Evolutionary conservation across 2,329 filamentous ascomycete species (phyloP), one percentile per base, ranked within the genome.

Genomic region (Aspergillus persii): DNA sequence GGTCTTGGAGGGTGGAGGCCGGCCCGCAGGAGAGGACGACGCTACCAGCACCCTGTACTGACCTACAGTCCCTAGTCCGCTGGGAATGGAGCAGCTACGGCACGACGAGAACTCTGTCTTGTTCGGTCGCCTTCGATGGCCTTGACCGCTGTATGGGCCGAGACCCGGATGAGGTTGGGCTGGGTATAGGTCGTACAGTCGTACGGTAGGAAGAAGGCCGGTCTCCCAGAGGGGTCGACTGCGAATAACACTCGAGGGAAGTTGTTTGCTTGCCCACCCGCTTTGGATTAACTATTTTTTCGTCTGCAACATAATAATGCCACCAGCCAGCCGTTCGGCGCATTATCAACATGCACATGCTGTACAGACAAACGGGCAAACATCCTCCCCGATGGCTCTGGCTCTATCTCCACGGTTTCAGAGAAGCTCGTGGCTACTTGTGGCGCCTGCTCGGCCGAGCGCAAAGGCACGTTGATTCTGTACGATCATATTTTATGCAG

Each of bases 401-500:
- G 8, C n/a, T 27, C 18, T 47, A 3, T 55, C 53, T 55, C 53
- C 53, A 55, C 53, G 44, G 30, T 55, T 55, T 44, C 53, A 55
- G 7, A 8, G 33, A 11, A 33, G n/a, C 53, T 49, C 44, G 29
- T 27, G 53, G 53, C 47, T 31, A 26, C 44, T 29, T 26, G 53
- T 49, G 53, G 53, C 53, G 33, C 47, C 18, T 33, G 31, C 23
- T 55, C 30, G 44, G 49, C 44, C 44, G 44, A 27, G 30, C 49
- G 53, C 39, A 33, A 36, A 59, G 26, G 44, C 44, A 47, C 18
- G 44, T 27, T 55, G 49, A 59, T 55, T 51, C 49, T 59, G 53
- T 59, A 55, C 53, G 57, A 55, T 55, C 57, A 55, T 29, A 53
- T 47, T 55, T 33, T 49, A 49, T 55, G 49, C 56, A 52, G 56